Base-by-base conservation (phyloP, 805 yeast species). In the Myxozyma monticola region DNA sequence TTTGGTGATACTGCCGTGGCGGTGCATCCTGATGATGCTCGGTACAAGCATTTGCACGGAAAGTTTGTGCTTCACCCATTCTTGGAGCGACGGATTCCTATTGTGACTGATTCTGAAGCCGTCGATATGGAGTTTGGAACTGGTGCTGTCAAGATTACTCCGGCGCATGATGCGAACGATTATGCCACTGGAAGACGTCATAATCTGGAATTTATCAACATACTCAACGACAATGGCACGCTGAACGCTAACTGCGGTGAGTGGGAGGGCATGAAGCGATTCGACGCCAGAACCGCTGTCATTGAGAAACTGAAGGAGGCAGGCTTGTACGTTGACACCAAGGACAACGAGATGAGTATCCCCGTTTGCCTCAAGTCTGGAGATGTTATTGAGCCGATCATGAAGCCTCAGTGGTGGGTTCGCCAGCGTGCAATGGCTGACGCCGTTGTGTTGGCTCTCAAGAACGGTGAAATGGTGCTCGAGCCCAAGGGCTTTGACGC, bases 321-420 rank as follows among this genome's bases (percentile, higher is more conserved):
- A 68, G 95, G 87, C 28, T 77, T 90, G 59, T 85, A 72, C 62
- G 77, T 88, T 55, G 96, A 81, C 53, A 96, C 89, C 72, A 77
- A 83, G 68, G 96, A 89, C 69, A 91, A 93, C 68, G 96, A 93
- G 71, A 93, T 93, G 99, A 78, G 89, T 21, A 81, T 93, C 56
- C 99, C 99, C 61, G 72, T 79, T 45, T 93, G 99, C 74, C 87
- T 93, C 36, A 85, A 97, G 80, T 88, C 97, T 25, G 97, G 97
- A 60, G 99, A 93, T 72, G 76, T 93, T 58, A 90, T 93, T 65
- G 99, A 93, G 76, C 99, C 99, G 46, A 76, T 88, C 65, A 77
- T 93, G 73, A 93, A 93, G 75, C 99, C 99, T 55, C 99, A 93
- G 76, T 93, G 99, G 99, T 93, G 97, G 97, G 97, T 93, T 60